These are phyloP conservation scores for Penicillium oxalicum DNA, from an alignment of 2,329 filamentous ascomycete genomes.

Conservation along the genomic window DNA sequence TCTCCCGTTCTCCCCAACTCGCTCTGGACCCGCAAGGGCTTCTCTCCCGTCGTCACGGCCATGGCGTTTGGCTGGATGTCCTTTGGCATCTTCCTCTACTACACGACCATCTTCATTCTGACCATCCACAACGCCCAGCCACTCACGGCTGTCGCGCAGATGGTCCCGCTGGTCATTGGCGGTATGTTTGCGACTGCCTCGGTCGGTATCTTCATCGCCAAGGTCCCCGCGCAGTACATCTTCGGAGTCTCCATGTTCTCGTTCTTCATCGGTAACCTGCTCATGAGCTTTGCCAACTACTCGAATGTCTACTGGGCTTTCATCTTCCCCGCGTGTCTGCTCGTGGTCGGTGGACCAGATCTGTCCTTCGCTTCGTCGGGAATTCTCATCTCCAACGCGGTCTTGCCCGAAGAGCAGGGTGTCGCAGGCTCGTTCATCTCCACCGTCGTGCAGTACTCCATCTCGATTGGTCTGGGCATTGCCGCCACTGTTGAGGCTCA, in stretches of 20 bases:
- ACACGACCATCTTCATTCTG: neutral
- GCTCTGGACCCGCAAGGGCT: neutral
- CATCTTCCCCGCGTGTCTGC: too few relatives aligned
- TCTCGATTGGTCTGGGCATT: slow-evolving; percentile 60
- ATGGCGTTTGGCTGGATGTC: neutral
- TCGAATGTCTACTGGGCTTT: neutral
- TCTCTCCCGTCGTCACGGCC: neutral
- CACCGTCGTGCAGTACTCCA: slow-evolving; percentile 63
- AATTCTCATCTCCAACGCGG: slow-evolving; percentile 53
- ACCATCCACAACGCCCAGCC: neutral
- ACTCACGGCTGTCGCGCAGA: neutral
- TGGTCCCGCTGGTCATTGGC: neutral
- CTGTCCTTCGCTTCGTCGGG: slow-evolving; percentile 60
- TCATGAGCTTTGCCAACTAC: neutral
- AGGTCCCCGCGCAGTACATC: neutral
- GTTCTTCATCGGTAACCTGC: neutral
- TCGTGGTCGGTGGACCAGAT: slow-evolving; percentile 32
- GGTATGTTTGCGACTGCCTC: neutral
- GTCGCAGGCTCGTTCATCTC: slow-evolving; percentile 54
- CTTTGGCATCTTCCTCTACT: neutral
- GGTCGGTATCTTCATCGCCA: neutral
- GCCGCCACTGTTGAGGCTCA: slow-evolving; percentile 58
- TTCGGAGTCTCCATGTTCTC: neutral
- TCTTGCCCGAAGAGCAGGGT: slow-evolving; percentile 45
- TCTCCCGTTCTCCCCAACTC: neutral